Percentiles rank a stretch among this genome's conserved stretches.
These are phyloP conservation scores for Saitozyma podzolica DNA, from an alignment of 768 basidiomycete genomes.

Conservation along the genomic window DNA sequence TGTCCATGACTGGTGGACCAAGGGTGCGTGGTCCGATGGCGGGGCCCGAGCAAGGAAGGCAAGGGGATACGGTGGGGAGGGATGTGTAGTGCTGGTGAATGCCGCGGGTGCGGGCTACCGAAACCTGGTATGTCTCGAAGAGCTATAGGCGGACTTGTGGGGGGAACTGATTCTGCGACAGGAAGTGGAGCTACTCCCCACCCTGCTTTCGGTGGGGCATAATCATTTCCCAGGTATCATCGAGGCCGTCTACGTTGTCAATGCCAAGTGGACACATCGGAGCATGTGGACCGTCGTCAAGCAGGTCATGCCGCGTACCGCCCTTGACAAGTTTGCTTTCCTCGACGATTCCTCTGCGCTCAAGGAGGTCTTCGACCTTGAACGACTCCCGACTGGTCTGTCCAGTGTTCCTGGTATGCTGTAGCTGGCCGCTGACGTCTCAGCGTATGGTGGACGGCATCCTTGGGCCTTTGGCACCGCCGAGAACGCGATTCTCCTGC, in stretches of 20 bases:
- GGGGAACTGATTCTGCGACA: slow-evolving; percentile 9
- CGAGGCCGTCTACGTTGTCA: slow-evolving; percentile 45
- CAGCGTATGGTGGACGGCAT: slow-evolving; percentile 34
- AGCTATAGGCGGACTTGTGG: not conserved
- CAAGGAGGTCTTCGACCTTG: slow-evolving; percentile 33
- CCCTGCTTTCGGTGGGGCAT: slow-evolving; percentile 42
- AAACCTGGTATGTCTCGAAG: slow-evolving; percentile 40
- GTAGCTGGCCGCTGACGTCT: not conserved
- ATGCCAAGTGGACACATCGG: slow-evolving; percentile 48
- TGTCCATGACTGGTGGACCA: slow-evolving; percentile 36
- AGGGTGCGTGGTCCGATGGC: slow-evolving; percentile 15
- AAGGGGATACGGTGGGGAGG: slow-evolving; percentile 31
- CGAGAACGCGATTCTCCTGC: slow-evolving; percentile 26
- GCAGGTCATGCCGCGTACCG: slow-evolving; percentile 44
- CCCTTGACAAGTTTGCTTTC: slow-evolving; percentile 47
- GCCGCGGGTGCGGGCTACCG: slow-evolving; percentile 47
- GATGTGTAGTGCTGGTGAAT: slow-evolving; percentile 45
- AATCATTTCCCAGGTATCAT: slow-evolving; percentile 50
- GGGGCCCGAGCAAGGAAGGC: not conserved
- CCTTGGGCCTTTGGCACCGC: slow-evolving; percentile 18
- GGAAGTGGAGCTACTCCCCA: slow-evolving; percentile 51
- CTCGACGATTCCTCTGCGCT: slow-evolving; percentile 30
- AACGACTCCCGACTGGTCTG: no score
- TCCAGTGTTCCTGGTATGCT: no score
- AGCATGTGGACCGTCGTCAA: slow-evolving; percentile 50